Base-by-base conservation (phyloP, 2,329 filamentous ascomycete genomes). In the Colletotrichum limetticola region DNA sequence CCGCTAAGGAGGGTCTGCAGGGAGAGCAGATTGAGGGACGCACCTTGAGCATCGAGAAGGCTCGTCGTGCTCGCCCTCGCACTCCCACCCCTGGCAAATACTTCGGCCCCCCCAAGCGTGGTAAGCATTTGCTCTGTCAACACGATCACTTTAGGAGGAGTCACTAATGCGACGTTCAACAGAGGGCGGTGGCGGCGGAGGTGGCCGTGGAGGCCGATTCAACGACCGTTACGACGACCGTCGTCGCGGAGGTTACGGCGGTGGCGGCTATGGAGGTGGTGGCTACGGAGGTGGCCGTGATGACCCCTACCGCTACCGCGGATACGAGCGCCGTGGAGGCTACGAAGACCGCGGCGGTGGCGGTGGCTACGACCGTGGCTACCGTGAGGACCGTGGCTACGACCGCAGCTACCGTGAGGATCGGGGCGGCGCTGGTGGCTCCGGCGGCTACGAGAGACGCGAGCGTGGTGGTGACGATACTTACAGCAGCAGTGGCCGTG, bases 11-110 rank as follows among this genome's bases (percentile, higher is more conserved):
- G 80, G 96, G 94, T 66, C 90, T 99, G 37, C 96, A 98, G 84
- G 96, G 96, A 80, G 96, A 98, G 84, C 91, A 95, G 77, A 95
- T 98, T 76, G 96, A 99, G 81, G 97, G 97, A 74, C 94, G 97
- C 78, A 98, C 95, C 74, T 86, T 99, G 79, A 98, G 95, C 89
- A 98, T 99, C 77, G 97, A 99, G 89, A 99, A 98, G 90, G 97
- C 97, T 80, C 95, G 97, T 80, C 95, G 97, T 84, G 94, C 94
- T 82, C 94, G 95, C 77, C 97, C 97, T 79, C 94, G 97, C 80
- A 98, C 96, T 71, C 97, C 97, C 46, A 99, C 97, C 70, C 97
- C 97, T 61, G 97, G 97, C 86, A 98, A 98, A 87, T 99, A 99
- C 90, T 98, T 98, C 81, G 97, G 97, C 65, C 97, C 97, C 75